Percentiles rank a stretch among this genome's conserved stretches.
Evolutionary conservation across 495 filamentous ascomycete species (phyloP).

Genomic region (Cudoniella acicularis): DNA sequence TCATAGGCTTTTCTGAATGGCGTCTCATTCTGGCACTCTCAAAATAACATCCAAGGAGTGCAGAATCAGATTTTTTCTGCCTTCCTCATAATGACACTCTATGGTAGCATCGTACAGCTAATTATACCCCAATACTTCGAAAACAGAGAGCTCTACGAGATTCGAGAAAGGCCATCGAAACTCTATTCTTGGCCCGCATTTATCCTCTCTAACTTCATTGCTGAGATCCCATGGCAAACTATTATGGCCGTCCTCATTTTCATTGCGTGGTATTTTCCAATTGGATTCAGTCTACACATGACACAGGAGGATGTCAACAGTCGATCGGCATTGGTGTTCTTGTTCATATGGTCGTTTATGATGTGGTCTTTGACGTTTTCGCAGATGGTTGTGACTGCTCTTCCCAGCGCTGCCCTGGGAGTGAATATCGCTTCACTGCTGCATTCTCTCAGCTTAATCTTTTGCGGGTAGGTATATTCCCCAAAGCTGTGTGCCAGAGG

Average conservation of each 20-base stretch:
- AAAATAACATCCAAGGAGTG: conserved; percentile 69
- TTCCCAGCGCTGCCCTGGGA: not conserved
- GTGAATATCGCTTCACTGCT: conserved; percentile 38
- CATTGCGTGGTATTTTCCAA: conserved; percentile 50
- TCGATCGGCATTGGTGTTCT: conserved; percentile 44
- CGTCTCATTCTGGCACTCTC: conserved; percentile 79
- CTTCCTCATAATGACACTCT: conserved; percentile 76
- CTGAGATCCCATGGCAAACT: conserved; percentile 73
- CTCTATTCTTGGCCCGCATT: conserved; percentile 82
- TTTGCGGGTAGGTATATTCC: conserved; percentile 45
- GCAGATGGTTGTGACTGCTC: not conserved
- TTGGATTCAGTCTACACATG: not conserved
- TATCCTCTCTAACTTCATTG: conserved; percentile 73
- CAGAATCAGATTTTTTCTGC: conserved; percentile 86
- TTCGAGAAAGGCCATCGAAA: conserved; percentile 80
- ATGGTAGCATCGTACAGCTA: conserved; percentile 70
- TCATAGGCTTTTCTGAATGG: conserved; percentile 67
- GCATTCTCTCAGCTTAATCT: conserved; percentile 61
- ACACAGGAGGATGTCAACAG: conserved; percentile 1
- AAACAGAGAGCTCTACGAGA: conserved; percentile 78
- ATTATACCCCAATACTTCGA: conserved; percentile 82
- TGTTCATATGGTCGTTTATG: conserved; percentile 22
- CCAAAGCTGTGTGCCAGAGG: too few relatives aligned
- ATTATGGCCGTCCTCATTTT: conserved; percentile 70
- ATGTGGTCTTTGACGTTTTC: not conserved